phyloP scores from a whole-genome alignment of 768 basidiomycete genomes.

The Tubosaeta sp. region DNA sequence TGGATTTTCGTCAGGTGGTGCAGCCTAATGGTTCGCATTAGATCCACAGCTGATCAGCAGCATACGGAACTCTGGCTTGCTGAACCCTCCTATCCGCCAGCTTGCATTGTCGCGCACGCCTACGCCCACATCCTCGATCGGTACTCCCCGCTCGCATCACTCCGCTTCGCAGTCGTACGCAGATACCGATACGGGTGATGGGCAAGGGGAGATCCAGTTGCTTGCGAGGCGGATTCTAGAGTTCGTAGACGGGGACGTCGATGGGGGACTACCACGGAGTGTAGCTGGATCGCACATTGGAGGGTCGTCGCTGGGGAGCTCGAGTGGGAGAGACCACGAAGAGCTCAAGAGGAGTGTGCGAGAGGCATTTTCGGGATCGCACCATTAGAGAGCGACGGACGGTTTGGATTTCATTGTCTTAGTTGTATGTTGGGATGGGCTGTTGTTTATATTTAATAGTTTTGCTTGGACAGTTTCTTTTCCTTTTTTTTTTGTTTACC shows the following conservation, averaged over 20 bases:
- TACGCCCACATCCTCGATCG: slow-evolving; percentile 68
- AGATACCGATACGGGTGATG: slow-evolving; percentile 81
- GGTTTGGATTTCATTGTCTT: neutral
- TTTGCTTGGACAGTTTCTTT: neutral
- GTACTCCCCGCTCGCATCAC: slow-evolving; percentile 67
- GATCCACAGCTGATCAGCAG: slow-evolving; percentile 88
- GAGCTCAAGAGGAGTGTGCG: slow-evolving; percentile 78
- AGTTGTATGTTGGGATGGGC: neutral
- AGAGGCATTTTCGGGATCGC: slow-evolving; percentile 71
- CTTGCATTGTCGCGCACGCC: slow-evolving; percentile 70
- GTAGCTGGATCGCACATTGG: slow-evolving; percentile 62
- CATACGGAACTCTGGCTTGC: slow-evolving; percentile 77
- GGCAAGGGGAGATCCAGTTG: slow-evolving; percentile 86
- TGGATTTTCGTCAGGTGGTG: neutral
- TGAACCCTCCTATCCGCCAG: slow-evolving; percentile 83
- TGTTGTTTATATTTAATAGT: slow-evolving; percentile 14
- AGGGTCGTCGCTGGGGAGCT: slow-evolving; percentile 63
- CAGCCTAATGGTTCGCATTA: slow-evolving; percentile 23
- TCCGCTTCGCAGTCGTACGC: slow-evolving; percentile 70
- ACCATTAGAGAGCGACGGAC: slow-evolving; percentile 24
- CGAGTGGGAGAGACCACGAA: slow-evolving; percentile 62
- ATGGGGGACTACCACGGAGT: slow-evolving; percentile 56
- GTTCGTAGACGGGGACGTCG: slow-evolving; percentile 73
- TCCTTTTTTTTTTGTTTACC: neutral
- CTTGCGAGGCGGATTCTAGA: slow-evolving; percentile 84